These are phyloP conservation scores for Ceratobasidium sp. DNA, from an alignment of 1,284 basidiomycete genomes.

Conservation along the genomic window DNA sequence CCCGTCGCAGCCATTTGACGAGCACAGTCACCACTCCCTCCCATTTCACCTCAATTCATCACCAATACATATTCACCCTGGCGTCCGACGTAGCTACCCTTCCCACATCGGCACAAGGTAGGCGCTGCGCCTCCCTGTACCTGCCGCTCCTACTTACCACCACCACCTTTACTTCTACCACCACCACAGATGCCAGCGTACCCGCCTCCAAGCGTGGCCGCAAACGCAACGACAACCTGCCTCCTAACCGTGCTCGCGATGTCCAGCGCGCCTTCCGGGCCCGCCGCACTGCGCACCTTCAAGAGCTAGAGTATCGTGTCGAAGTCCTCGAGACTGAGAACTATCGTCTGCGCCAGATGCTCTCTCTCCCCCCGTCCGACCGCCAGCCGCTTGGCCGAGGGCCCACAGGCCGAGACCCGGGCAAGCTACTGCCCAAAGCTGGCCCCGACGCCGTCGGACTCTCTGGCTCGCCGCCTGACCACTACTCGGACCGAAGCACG, in stretches of 20 bases:
- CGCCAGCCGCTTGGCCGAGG: constrained; percentile 81
- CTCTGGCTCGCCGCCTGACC: constrained; percentile 28
- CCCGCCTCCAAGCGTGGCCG: constrained; percentile 71
- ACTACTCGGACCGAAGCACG: constrained; percentile 44
- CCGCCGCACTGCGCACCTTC: constrained; percentile 88
- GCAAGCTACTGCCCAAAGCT: constrained; percentile 44
- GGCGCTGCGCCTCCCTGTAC: too few species aligned
- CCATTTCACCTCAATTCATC: constrained; percentile 31
- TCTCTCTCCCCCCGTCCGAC: constrained; percentile 81
- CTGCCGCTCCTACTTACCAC: background rate
- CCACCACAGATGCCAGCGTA: constrained; percentile 27
- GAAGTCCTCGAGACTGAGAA: constrained; percentile 90
- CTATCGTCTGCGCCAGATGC: constrained; percentile 77
- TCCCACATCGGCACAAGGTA: constrained; percentile 25
- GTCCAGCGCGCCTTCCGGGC: constrained; percentile 94
- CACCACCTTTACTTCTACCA: background rate
- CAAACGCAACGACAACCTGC: constrained; percentile 92
- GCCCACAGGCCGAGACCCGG: constrained; percentile 77
- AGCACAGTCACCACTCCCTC: constrained; percentile 16
- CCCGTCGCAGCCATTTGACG: constrained; percentile 26
- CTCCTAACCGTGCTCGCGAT: constrained; percentile 91
- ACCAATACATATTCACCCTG: constrained; percentile 40
- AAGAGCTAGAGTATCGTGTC: constrained; percentile 86
- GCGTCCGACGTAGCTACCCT: constrained; percentile 41
- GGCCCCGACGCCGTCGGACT: background rate